Percentiles rank a stretch among this genome's conserved stretches.
These are phyloP conservation scores for Omphalotus olearius DNA, from an alignment of 1,284 basidiomycete genomes.

Conservation along the genomic window DNA sequence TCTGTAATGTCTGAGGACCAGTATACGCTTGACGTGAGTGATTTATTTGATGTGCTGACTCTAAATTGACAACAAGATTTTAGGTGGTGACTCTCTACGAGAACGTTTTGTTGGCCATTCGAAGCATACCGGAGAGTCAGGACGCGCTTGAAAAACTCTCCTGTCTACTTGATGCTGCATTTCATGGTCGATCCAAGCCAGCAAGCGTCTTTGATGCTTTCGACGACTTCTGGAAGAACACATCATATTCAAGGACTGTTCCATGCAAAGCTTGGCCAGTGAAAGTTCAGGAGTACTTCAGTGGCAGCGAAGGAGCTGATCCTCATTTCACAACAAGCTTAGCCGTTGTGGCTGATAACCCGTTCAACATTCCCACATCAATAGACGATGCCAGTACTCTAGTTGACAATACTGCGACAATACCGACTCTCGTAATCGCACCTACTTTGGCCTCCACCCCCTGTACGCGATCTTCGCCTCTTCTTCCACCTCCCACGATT, in stretches of 20 bases:
- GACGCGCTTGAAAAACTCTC: constrained; percentile 40
- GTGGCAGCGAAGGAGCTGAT: not conserved
- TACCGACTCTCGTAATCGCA: no score
- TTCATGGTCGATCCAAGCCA: constrained; percentile 45
- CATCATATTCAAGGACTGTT: constrained; percentile 33
- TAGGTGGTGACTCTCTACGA: constrained; percentile 60
- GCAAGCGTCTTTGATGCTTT: constrained; percentile 42
- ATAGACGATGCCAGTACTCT: no score
- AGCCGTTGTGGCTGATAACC: no score
- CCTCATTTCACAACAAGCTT: no score
- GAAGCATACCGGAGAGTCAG: constrained; percentile 34
- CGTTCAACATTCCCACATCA: no score
- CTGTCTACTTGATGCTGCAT: constrained; percentile 49
- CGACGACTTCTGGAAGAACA: constrained; percentile 51
- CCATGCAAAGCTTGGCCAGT: constrained; percentile 49
- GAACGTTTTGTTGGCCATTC: constrained; percentile 42
- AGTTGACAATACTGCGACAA: no score
- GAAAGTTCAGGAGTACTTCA: constrained; percentile 29
- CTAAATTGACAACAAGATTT: not conserved
- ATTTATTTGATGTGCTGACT: constrained; percentile 2
- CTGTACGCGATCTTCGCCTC: no score
- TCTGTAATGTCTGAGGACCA: constrained; percentile 45
- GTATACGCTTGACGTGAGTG: constrained; percentile 51
- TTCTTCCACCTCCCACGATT: no score
- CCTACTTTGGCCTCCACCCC: no score